A percentile compares a stretch with the other conserved stretches of the same genome.
Evolutionary conservation across 129 eudicot genomes (phyloP).

Genomic region (Flaveria sonorensis): DNA sequence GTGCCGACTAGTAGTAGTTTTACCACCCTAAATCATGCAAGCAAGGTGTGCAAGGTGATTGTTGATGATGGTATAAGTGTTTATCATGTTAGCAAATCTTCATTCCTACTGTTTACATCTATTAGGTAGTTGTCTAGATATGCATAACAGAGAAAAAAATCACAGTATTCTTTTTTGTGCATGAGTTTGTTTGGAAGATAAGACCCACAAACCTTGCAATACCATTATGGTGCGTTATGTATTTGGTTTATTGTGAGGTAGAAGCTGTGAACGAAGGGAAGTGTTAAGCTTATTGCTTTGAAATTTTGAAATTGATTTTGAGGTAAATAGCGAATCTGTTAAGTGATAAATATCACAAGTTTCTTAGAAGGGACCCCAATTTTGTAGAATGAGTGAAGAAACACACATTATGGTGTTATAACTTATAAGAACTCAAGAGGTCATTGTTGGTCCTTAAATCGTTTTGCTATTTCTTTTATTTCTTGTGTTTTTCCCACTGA

Average conservation of each 20-base stretch:
- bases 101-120: background rate
- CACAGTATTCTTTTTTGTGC: background rate
- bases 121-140: background rate
- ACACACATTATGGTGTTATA: background rate
- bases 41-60: slow-evolving; percentile 10
- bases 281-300: background rate
- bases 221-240: background rate
- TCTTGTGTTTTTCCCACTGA: background rate
- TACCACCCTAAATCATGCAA: slow-evolving; percentile 5
- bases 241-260: background rate
- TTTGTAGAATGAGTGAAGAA: background rate
- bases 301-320: background rate
- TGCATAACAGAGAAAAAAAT: background rate
- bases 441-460: background rate
- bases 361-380: background rate
- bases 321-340: slow-evolving; percentile 1
- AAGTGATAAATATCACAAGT: background rate
- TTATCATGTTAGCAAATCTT: slow-evolving; percentile 9
- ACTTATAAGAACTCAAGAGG: background rate
- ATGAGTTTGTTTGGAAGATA: background rate
- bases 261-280: background rate
- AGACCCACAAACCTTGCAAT: background rate
- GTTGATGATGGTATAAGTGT: background rate
- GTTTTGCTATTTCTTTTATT: background rate
- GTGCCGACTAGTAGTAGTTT: background rate